Evolutionary conservation across 768 basidiomycete species (phyloP).

Genomic region (Termitomyces sp.): DNA sequence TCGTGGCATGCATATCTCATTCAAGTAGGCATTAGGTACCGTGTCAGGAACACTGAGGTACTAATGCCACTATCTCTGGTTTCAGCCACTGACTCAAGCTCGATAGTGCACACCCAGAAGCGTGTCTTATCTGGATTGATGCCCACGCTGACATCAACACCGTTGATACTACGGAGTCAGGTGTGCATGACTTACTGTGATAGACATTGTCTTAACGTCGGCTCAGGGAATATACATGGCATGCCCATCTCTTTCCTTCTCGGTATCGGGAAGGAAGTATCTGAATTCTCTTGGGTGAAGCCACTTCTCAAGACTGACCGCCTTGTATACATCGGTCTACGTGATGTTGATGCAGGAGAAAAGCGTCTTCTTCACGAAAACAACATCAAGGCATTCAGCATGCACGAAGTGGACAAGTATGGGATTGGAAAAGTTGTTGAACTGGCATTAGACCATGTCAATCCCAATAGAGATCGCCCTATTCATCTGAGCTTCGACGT

Average conservation of each 20-base stretch:
- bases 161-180: constrained; percentile 68
- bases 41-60: constrained; percentile 84
- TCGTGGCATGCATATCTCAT: constrained; percentile 4
- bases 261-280: constrained; percentile 42
- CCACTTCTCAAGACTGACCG: constrained; percentile 64
- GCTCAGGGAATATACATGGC: constrained; percentile 88
- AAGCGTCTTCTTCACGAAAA: constrained; percentile 78
- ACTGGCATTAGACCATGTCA: constrained; percentile 94
- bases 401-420: constrained; percentile 88
- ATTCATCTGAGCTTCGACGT: constrained; percentile 98
- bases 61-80: constrained; percentile 12
- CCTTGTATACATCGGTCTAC: constrained; percentile 94
- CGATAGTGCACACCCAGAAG: constrained; percentile 62
- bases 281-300: constrained; percentile 49
- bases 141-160: constrained; percentile 99
- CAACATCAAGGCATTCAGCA: constrained; percentile 81
- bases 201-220: neutral
- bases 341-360: constrained; percentile 88
- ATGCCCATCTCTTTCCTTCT: constrained; percentile 95
- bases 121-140: constrained; percentile 94
- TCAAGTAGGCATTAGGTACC: constrained; percentile 74
- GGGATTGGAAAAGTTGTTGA: constrained; percentile 95
- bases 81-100: neutral
- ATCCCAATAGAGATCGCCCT: constrained; percentile 74
- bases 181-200: constrained; percentile 27